Conservation (phyloP, 345 rosid species). For the Populus tremula region DNA sequence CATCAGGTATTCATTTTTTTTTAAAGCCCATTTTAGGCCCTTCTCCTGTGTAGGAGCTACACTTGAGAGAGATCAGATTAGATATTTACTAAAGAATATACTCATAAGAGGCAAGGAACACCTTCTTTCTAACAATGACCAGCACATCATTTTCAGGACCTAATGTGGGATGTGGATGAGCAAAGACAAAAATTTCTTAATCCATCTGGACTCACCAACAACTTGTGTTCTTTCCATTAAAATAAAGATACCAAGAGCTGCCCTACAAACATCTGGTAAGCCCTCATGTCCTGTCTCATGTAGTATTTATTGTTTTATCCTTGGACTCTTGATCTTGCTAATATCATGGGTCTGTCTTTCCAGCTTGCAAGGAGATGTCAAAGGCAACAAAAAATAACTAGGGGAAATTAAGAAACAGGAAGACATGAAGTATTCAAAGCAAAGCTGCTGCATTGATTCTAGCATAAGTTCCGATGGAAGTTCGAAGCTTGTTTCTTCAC, state of each 20-base stretch:
- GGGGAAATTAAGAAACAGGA: slow-evolving; percentile 9
- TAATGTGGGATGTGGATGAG: slow-evolving; percentile 53
- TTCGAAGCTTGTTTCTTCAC: not conserved
- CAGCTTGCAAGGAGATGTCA: slow-evolving; percentile 28
- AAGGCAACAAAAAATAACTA: slow-evolving; percentile 1
- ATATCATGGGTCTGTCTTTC: not conserved
- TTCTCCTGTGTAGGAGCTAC: not conserved
- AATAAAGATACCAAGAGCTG: slow-evolving; percentile 26
- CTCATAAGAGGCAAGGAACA: too few relatives aligned
- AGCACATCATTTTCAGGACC: slow-evolving; percentile 42
- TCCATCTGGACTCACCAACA: slow-evolving; percentile 47
- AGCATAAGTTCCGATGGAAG: slow-evolving; percentile 11
- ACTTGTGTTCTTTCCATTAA: slow-evolving; percentile 55
- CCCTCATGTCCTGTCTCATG: slow-evolving; percentile 33
- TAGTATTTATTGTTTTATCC: not conserved
- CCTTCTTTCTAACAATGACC: slow-evolving; percentile 6
- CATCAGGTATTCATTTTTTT: slow-evolving; percentile 24
- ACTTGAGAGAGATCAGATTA: not conserved
- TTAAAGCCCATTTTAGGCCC: not conserved
- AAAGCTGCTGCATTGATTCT: not conserved
- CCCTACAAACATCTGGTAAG: slow-evolving; percentile 43
- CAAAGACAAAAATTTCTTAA: slow-evolving; percentile 45
- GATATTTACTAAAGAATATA: not conserved
- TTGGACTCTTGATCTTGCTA: not conserved
- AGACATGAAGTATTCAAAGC: slow-evolving; percentile 1